Evolutionary conservation across 495 filamentous ascomycete species (phyloP), one percentile per base, ranked within the genome.

Genomic region (Neurospora sp.): DNA sequence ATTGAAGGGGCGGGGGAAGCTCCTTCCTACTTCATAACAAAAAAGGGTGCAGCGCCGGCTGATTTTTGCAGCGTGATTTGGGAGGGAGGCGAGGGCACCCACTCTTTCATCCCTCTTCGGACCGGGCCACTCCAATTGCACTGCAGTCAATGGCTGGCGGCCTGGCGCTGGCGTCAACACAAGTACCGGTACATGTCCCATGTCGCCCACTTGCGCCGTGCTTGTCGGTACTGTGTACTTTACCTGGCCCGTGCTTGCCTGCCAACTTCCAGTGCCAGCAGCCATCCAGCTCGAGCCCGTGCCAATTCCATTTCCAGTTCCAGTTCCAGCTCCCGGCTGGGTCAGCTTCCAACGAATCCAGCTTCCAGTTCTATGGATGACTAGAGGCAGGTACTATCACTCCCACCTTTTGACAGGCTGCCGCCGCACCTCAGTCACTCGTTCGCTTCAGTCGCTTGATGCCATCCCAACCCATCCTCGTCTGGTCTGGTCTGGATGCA

Each of bases 1-100:
- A 84, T 86, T 86, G 84, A 83, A 82, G 78, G 81, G 77, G 74
- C 71, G 74, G 77, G 75, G 73, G 74, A 46, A 69, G 70, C 69
- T 75, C 76, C 75, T 76, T 88, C 86, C 76, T 77, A 71, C 74
- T 76, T 78, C 74, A 78, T 75, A 80, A 81, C 79, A 79, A 81
- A 81, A 81, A 80, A 73, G 40, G 76, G 72, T 75, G 78, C 75
- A 75, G 73, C 74, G 75, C 75, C 78, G 78, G 77, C 76, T 80
- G 77, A 79, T 80, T 78, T 80, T 77, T 78, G 74, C 75, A 71
- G 72, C 73, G 74, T 74, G 74, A 77, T 79, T 80, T 75, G 70
- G 71, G 71, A 39, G 48, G 74, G 76, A 68, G 72, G 73, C 73
- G 69, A 73, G 53, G 69, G 71, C 71, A 73, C 72, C 53, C 77